These are phyloP conservation scores for Codiaeum variegatum DNA, from an alignment of 441 rosid genomes.

Conservation along the genomic window DNA sequence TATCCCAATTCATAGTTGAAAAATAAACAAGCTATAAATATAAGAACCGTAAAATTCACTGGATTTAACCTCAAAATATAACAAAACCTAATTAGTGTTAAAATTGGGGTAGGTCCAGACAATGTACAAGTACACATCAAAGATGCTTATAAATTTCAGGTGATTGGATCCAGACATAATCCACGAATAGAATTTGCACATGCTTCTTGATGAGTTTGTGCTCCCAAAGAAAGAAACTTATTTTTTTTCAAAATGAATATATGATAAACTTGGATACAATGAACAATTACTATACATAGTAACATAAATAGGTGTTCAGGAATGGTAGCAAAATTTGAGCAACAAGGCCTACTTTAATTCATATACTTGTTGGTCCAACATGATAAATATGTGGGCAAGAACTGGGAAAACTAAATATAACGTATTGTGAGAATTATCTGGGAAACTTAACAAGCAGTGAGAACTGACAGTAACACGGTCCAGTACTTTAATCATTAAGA, in stretches of 20 bases:
- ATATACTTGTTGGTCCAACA: not conserved
- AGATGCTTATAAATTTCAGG: not conserved
- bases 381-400: not conserved
- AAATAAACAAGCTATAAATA: not conserved
- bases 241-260: no score
- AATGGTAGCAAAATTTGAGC: not conserved
- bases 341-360: not conserved
- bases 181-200: not conserved
- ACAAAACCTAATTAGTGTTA: not conserved
- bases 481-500: not conserved
- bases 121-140: not conserved
- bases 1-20: not conserved
- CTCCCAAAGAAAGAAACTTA: not conserved
- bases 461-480: not conserved
- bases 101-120: not conserved
- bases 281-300: not conserved
- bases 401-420: not conserved
- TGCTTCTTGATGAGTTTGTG: not conserved
- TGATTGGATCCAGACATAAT: not conserved
- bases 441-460: not conserved
- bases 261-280: not conserved
- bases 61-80: not conserved
- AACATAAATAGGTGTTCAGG: not conserved
- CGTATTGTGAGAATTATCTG: not conserved
- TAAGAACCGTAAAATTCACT: not conserved